Evolutionary conservation across 2,329 filamentous ascomycete genomes (phyloP), one percentile per base, ranked within the genome.

Genomic region (Fusarium nurragi): DNA sequence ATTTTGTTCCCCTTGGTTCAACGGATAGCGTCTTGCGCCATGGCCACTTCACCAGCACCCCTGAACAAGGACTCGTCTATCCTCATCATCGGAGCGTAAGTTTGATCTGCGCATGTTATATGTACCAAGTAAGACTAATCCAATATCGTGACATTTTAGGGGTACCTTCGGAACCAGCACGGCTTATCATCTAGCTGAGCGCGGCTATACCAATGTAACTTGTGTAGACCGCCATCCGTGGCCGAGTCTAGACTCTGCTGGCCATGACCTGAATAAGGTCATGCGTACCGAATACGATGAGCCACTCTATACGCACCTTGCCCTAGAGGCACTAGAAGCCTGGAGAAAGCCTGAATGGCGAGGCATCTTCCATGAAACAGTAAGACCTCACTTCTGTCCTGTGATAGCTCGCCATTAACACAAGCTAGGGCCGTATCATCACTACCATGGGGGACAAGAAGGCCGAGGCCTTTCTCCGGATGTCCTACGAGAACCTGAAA

Each of bases 191-290:
- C 19, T 68, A 5, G 52, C 26, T 3, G 36, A 55, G 16, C 61
- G 64, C 3, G 65, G 64, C 13, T 68, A 65, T 19, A 54, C 38
- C 37, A 52, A 65, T 16, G 25, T 68, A 13, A 60, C 51, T 6
- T 68, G 65, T 7, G 53, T 68, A 3, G 61, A 68, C n/a, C 57
- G 58, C 1, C 54, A 65, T n/a, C 60, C 64, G 39, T 67, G 56
- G 56, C 65, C 65, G 0, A 68, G 65, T 16, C 21, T 59, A 9
- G 65, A 68, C 34, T 68, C 64, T 18, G 65, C 65, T 4, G 64
- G 65, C 2, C 36, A 65, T n/a, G 65, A 68, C 37, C 30, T 67
- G 12, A 68, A 68, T 26, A 68, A 68, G n/a, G 50, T 60, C 5
- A 58, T 60, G 34, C 46, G 57, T 10, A 60, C 57, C 7, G 56